Percentiles rank a stretch among this genome's conserved stretches.
Evolutionary conservation across 179 eudicot genomes (phyloP).

Genomic region (Gypsophila paniculata): DNA sequence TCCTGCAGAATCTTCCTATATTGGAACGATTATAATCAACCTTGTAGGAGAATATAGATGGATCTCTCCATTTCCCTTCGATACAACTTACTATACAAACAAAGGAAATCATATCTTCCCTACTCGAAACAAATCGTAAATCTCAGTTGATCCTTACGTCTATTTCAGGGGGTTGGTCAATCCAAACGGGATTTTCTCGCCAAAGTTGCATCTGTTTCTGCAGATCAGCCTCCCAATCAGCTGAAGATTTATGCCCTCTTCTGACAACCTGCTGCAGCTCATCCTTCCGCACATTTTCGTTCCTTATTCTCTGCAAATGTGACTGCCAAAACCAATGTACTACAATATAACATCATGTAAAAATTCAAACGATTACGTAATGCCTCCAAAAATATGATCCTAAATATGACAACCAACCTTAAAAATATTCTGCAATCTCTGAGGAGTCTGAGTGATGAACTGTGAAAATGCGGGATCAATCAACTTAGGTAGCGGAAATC

Average conservation of each 20-base stretch:
- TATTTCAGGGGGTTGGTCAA: slow-evolving; percentile 51
- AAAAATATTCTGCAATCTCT: slow-evolving; percentile 44
- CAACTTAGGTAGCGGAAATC: slow-evolving; percentile 26
- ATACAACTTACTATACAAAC: no score
- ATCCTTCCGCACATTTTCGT: slow-evolving; percentile 26
- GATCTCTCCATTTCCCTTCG: no score
- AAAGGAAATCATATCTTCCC: no score
- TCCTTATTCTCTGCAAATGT: slow-evolving; percentile 34
- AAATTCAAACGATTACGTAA: not conserved
- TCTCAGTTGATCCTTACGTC: slow-evolving; percentile 42
- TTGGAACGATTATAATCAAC: no score
- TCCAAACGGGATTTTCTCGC: slow-evolving; percentile 79
- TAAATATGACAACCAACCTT: slow-evolving; percentile 38
- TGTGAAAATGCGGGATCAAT: slow-evolving; percentile 45
- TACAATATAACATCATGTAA: not conserved
- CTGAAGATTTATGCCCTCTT: slow-evolving; percentile 37
- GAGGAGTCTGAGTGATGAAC: slow-evolving; percentile 48
- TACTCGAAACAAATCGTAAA: not conserved
- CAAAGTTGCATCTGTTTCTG: slow-evolving; percentile 79
- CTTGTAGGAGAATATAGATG: no score
- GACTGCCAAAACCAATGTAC: slow-evolving; percentile 39
- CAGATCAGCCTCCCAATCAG: slow-evolving; percentile 42
- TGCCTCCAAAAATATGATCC: not conserved
- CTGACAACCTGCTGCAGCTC: slow-evolving; percentile 16
- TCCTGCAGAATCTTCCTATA: no score